Evolutionary conservation across 257 asterid species (phyloP), one percentile per base, ranked within the genome.

Genomic region (Solanum habrochaites): DNA sequence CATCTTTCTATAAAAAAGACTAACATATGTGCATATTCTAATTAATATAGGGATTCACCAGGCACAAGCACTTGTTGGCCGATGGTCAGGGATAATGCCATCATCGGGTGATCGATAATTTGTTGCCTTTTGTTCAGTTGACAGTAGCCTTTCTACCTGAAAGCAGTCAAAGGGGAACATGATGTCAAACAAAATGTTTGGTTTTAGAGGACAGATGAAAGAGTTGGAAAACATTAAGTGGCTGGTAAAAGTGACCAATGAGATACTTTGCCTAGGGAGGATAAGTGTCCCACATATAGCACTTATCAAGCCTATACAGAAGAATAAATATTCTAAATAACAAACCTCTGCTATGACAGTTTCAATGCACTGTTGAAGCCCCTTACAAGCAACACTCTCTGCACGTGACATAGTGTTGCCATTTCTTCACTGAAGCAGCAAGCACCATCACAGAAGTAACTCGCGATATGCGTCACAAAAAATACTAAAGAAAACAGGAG

Each of bases 311-410:
- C 42, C 27, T 45, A 45, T 47, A 80, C 27, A 78, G 40, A 21
- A 47, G 42, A 78, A 29, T 10, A 80, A 9, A 27, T 45, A 47
- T 80, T 80, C 25, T 81, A 31, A 78, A 85, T 72, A 73, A 90
- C 95, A 91, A 88, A 97, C 99, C 98, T 97, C 99, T 62, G 98
- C 97, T 94, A 97, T 95, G 90, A 97, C 99, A 77, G 99, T 95
- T 89, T 96, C 99, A 89, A 97, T 97, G 91, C 99, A 97, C 85
- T 95, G 99, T 86, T 97, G 98, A 88, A 97, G 99, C 47, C 99
- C 99, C 95, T 96, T 97, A 93, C 94, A 91, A 82, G 99, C 98
- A 88, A 97, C 96, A 90, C 95, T 95, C 90, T 97, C 99, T 37
- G 99, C 99, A 90, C 90, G 94, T 85, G 99, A 92, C 99, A 97